Evolutionary conservation across 345 rosid species (phyloP), one percentile per base, ranked within the genome.

Genomic region (Adansonia digitata): DNA sequence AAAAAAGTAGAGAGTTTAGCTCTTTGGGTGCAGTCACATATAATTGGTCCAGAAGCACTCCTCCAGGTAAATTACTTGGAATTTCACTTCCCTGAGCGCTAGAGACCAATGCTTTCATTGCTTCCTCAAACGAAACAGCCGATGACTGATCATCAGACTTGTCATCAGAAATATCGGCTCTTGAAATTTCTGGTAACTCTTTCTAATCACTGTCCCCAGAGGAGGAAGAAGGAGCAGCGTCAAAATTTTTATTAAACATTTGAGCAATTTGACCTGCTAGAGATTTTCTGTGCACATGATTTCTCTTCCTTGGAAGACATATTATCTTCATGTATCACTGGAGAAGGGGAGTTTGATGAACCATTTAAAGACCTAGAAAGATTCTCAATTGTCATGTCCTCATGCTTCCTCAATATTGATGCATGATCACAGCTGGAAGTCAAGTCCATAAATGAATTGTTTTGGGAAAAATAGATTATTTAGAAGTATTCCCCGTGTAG

Each of bases 21-120:
- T 92, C 94, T 62, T 84, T 81, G 2, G 96, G 87, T 22, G 91
- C 29, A 26, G 84, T 86, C 80, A 84, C 72, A 80, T 87, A 92
- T 34, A 84, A 75, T 76, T 92, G 94, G 34, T 95, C 98, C 4
- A 92, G 72, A 76, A 95, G 86, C 49, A 92, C 82, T 75, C 98
- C 99, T 59, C 99, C 99, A 1, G 98, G 80, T 79, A 95, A 85
- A 85, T 84, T 85, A 76, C 86, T 71, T 8, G 97, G 99, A 71
- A 73, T 48, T 79, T 92, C 99, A 75, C 65, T 79, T 65, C 79
- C 94, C 71, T 78, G 86, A 82, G 90, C 97, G 75, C 79, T 88
- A 2, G 92, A 82, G 84, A 87, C 91, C 90, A 90, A 76, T 5
- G 64, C 75, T 80, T 85, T 90, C 81, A 92, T 79, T 3, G 81